phyloP scores from a whole-genome alignment of 129 eudicot genomes.

The Kitagawia praeruptora region DNA sequence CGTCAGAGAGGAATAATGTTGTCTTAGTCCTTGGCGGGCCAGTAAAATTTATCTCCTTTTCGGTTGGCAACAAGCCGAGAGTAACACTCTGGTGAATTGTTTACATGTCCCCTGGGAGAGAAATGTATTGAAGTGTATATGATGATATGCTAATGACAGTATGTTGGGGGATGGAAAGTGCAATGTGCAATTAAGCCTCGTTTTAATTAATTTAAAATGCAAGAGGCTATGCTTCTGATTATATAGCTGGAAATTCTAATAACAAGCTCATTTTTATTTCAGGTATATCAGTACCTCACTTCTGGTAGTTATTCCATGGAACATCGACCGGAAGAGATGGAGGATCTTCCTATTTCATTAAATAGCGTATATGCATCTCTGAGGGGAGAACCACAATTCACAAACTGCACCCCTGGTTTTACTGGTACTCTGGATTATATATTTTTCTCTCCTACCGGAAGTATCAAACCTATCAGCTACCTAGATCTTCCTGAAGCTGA shows the following conservation, averaged over 20 bases:
- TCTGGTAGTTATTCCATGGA: constrained; percentile 42
- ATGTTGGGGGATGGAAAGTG: background rate
- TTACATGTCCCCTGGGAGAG: background rate
- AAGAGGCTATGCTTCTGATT: background rate
- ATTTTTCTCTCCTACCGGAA: constrained; percentile 47
- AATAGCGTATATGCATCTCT: constrained; percentile 65
- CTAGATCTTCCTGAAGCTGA: constrained; percentile 72
- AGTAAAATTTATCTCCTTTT: background rate
- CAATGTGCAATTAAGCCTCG: background rate
- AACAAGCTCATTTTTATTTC: constrained; percentile 15
- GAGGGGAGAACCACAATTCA: constrained; percentile 79
- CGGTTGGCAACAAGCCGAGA: background rate
- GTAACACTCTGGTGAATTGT: background rate
- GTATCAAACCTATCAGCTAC: constrained; percentile 47
- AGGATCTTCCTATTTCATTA: constrained; percentile 53
- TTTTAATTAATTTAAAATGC: background rate
- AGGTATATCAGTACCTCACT: constrained; percentile 71
- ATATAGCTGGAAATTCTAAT: background rate
- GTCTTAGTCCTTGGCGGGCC: background rate
- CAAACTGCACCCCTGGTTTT: constrained; percentile 91
- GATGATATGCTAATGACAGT: background rate
- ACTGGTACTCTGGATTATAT: constrained; percentile 89
- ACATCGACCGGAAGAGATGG: constrained; percentile 33
- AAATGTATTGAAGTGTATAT: background rate
- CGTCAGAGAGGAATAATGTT: background rate